Evolutionary conservation across 495 filamentous ascomycete genomes (phyloP).

Genomic region (Staphylotrichum tortipilum): DNA sequence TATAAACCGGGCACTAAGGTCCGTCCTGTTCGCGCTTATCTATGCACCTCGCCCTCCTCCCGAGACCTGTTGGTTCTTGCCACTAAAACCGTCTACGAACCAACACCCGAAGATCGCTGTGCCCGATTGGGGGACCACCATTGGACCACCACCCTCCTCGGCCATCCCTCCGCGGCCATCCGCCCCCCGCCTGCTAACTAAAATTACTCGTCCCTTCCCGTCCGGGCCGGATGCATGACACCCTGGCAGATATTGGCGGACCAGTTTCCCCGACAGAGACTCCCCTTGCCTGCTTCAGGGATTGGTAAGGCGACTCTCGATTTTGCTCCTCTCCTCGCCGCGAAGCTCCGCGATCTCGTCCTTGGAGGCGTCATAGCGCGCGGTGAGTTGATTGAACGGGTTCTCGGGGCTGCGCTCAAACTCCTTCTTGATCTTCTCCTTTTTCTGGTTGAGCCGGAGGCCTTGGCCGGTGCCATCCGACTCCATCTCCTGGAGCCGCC

Average conservation of each 20-base stretch:
- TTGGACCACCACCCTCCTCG: constrained; percentile 4
- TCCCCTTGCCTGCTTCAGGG: constrained; percentile 8
- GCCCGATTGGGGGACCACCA: background rate
- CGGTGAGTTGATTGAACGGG: constrained; percentile 77
- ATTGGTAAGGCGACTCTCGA: constrained; percentile 57
- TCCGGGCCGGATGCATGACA: constrained; percentile 7
- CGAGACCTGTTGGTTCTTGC: background rate
- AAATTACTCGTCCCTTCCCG: background rate
- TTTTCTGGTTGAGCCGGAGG: constrained; percentile 68
- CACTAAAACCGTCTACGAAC: too few relatives aligned
- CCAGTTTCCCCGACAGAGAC: background rate
- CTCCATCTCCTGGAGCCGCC: constrained; percentile 77
- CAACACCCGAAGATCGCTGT: background rate
- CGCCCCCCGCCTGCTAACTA: too few relatives aligned
- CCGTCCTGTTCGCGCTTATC: background rate
- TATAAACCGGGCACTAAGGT: background rate
- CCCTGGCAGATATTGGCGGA: background rate
- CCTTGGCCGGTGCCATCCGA: constrained; percentile 62
- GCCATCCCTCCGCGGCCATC: background rate
- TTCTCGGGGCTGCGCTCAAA: constrained; percentile 88
- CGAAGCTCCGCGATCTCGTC: constrained; percentile 64
- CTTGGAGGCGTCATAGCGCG: constrained; percentile 63
- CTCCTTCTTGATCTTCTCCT: constrained; percentile 73
- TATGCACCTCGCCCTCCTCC: background rate
- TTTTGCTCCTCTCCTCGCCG: constrained; percentile 61